phyloP scores from a whole-genome alignment of 1,284 basidiomycete species.

The Volvariella surrecta region DNA sequence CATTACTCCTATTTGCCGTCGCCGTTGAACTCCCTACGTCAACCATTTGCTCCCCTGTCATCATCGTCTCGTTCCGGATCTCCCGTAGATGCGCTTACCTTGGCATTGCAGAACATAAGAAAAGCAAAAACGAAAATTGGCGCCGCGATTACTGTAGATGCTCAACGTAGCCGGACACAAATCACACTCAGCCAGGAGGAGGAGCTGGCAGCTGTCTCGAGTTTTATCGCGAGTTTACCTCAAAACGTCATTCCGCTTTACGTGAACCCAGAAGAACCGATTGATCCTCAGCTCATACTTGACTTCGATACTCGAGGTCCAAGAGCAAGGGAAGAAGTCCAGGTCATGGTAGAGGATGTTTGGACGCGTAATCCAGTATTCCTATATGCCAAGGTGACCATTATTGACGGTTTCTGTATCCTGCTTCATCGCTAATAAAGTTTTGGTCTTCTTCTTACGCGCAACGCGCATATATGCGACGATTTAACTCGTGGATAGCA shows the following conservation, averaged over 20 bases:
- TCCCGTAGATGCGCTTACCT: constrained; percentile 19
- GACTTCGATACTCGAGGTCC: constrained; percentile 71
- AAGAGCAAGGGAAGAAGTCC: constrained; percentile 48
- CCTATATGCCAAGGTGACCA: constrained; percentile 65
- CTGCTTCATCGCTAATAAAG: too few relatives aligned
- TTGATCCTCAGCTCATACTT: constrained; percentile 74
- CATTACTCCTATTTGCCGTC: constrained; percentile 32
- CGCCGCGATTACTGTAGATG: constrained; percentile 5
- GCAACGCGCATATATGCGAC: not conserved
- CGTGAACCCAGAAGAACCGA: constrained; percentile 55
- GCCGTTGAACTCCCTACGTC: constrained; percentile 19
- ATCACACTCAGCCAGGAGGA: constrained; percentile 44
- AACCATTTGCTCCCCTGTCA: not conserved
- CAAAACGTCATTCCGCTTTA: constrained; percentile 69
- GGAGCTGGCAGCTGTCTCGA: constrained; percentile 73
- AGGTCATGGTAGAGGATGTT: constrained; percentile 45
- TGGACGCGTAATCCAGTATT: constrained; percentile 75
- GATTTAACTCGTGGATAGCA: constrained; percentile 27
- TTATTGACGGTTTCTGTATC: not conserved
- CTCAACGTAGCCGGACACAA: constrained; percentile 21
- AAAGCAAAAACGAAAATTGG: constrained; percentile 12
- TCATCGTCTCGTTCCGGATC: not conserved
- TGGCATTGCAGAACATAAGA: constrained; percentile 23
- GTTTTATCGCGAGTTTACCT: constrained; percentile 70
- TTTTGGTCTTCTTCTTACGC: not conserved